phyloP scores from a whole-genome alignment of 805 yeast species.

The Maudiozyma serrabonitensis region DNA sequence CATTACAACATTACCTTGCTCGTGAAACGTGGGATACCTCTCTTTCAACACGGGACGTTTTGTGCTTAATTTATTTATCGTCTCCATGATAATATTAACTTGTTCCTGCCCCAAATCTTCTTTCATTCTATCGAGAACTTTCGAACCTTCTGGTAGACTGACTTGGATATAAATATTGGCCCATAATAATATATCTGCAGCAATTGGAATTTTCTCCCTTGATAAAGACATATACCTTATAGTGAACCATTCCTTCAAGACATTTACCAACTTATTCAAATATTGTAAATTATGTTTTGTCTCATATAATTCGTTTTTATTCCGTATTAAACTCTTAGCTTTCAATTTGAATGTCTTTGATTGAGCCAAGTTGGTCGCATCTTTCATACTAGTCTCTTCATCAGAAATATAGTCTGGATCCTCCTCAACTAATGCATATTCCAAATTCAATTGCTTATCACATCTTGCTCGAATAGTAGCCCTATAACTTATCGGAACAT shows the following conservation, averaged over 20 bases:
- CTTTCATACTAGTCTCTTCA: constrained; percentile 4
- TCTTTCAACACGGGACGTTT: background rate
- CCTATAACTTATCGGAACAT: constrained; percentile 38
- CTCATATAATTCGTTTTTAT: constrained; percentile 15
- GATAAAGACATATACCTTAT: constrained; percentile 4
- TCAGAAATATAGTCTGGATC: constrained; percentile 10
- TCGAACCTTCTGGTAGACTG: constrained; percentile 18
- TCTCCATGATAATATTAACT: constrained; percentile 4
- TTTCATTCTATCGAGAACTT: constrained; percentile 10
- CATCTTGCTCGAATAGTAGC: constrained; percentile 12
- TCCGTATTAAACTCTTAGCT: constrained; percentile 14
- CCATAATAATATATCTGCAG: constrained; percentile 18
- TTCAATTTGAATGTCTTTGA: constrained; percentile 23
- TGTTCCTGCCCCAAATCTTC: constrained; percentile 8
- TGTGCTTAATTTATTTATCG: constrained; percentile 4
- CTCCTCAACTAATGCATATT: constrained; percentile 14
- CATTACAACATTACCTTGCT: constrained; percentile 24
- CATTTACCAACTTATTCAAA: constrained; percentile 10
- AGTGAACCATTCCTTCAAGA: constrained; percentile 16
- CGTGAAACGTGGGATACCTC: constrained; percentile 14
- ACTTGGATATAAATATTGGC: constrained; percentile 22
- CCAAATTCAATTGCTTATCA: constrained; percentile 10
- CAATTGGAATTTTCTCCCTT: constrained; percentile 1
- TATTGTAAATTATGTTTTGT: constrained; percentile 16
- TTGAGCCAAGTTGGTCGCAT: constrained; percentile 17